Evolutionary conservation across 257 asterid species (phyloP).

Genomic region (Nicotiana tabacum): DNA sequence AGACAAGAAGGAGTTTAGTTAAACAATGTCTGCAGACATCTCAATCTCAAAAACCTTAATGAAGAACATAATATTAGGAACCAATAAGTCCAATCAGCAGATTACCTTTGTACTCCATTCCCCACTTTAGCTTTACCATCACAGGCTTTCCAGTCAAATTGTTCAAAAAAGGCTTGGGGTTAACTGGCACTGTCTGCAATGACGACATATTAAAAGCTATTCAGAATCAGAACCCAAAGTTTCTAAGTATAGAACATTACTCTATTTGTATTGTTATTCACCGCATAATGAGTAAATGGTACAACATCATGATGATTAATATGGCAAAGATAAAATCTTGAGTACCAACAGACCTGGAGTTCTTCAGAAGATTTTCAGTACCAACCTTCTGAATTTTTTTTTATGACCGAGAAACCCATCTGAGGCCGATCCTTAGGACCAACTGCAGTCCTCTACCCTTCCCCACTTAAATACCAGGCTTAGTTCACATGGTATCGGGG

Average conservation of each 20-base stretch:
- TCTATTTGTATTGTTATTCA: not conserved
- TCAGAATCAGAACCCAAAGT: not conserved
- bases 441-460: no score
- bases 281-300: not conserved
- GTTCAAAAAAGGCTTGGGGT: slow-evolving; percentile 97
- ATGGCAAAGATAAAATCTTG: not conserved
- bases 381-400: no score
- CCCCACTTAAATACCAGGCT: no score
- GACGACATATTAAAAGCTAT: not conserved
- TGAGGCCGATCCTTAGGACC: no score
- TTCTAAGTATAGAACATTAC: not conserved
- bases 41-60: not conserved
- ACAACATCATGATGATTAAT: not conserved
- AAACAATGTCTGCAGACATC: not conserved
- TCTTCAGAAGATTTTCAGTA: not conserved
- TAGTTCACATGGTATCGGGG: no score
- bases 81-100: not conserved
- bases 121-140: slow-evolving; percentile 98
- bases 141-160: slow-evolving; percentile 94
- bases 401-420: no score
- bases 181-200: slow-evolving; percentile 91
- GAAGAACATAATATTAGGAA: not conserved
- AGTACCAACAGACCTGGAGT: not conserved
- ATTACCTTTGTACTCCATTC: slow-evolving; percentile 94
- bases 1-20: not conserved